Percentiles rank a stretch among this genome's conserved stretches.
phyloP scores from a whole-genome alignment of 192 early-diverging fungal species.

The Coemansia sp. region DNA sequence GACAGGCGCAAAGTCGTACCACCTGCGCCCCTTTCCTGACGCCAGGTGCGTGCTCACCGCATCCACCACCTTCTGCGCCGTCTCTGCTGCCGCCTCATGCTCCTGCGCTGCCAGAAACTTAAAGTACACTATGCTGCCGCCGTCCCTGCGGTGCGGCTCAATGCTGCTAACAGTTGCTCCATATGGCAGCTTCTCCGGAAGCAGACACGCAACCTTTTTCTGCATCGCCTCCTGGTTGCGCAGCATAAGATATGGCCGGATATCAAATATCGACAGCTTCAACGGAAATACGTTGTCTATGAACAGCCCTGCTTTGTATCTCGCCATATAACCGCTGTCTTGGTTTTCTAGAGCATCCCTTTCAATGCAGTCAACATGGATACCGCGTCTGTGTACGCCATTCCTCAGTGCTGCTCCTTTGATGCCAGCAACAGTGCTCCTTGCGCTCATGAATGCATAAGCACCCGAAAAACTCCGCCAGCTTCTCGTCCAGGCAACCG shows the following conservation, averaged over 20 bases:
- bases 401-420: neutral
- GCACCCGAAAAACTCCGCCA: neutral
- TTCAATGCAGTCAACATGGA: slow-evolving; percentile 29
- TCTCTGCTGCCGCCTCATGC: slow-evolving; percentile 11
- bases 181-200: slow-evolving; percentile 37
- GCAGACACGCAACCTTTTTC: slow-evolving; percentile 19
- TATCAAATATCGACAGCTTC: slow-evolving; percentile 43
- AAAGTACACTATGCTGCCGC: slow-evolving; percentile 50
- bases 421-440: neutral
- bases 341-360: neutral
- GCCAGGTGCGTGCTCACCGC: slow-evolving; percentile 55
- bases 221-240: slow-evolving; percentile 34
- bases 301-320: slow-evolving; percentile 44
- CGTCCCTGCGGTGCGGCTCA: slow-evolving; percentile 43
- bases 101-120: slow-evolving; percentile 14
- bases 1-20: slow-evolving; percentile 65
- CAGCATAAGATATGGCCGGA: slow-evolving; percentile 45
- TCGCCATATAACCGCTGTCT: slow-evolving; percentile 4
- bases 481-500: neutral
- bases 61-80: slow-evolving; percentile 24
- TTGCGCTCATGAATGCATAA: neutral
- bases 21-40: slow-evolving; percentile 57
- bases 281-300: slow-evolving; percentile 55
- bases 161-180: slow-evolving; percentile 27
- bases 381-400: slow-evolving; percentile 1